Percentiles rank a stretch among this genome's conserved stretches.
These are phyloP conservation scores for Penicillium maclennaniae DNA, from an alignment of 495 filamentous ascomycete species.

Conservation along the genomic window DNA sequence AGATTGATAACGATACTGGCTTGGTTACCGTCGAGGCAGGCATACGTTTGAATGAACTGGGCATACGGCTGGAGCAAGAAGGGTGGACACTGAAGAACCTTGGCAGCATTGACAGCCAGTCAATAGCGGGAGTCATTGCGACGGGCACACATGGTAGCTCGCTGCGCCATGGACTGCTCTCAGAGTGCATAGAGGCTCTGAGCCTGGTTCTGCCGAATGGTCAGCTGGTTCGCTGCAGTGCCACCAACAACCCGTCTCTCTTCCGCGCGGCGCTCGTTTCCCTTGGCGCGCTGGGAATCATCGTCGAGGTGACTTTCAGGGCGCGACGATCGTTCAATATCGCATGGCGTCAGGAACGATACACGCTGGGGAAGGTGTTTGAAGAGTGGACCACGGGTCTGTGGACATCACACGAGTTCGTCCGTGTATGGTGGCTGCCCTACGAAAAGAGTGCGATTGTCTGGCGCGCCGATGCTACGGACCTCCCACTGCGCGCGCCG, in stretches of 20 bases:
- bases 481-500: conserved; percentile 45
- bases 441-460: conserved; percentile 82
- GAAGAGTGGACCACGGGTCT: conserved; percentile 66
- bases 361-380: conserved; percentile 62
- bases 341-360: conserved; percentile 78
- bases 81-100: conserved; percentile 83
- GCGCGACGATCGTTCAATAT: conserved; percentile 74
- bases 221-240: conserved; percentile 67
- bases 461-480: conserved; percentile 78
- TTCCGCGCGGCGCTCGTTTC: conserved; percentile 87
- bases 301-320: conserved; percentile 82
- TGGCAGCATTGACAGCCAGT: conserved; percentile 92
- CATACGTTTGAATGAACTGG: conserved; percentile 71
- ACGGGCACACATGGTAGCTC: conserved; percentile 93
- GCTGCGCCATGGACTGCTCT: conserved; percentile 76
- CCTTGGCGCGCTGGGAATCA: conserved; percentile 84
- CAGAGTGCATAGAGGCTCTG: conserved; percentile 66
- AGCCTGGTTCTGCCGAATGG: conserved; percentile 83
- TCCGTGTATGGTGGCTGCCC: conserved; percentile 95
- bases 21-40: conserved; percentile 78
- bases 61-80: conserved; percentile 60
- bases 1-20: conserved; percentile 58
- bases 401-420: conserved; percentile 84
- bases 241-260: conserved; percentile 65
- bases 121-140: conserved; percentile 85